A percentile compares a stretch with the other conserved stretches of the same genome.
Evolutionary conservation across 768 basidiomycete genomes (phyloP).

Genomic region (Leccinum olivaceopallidum): DNA sequence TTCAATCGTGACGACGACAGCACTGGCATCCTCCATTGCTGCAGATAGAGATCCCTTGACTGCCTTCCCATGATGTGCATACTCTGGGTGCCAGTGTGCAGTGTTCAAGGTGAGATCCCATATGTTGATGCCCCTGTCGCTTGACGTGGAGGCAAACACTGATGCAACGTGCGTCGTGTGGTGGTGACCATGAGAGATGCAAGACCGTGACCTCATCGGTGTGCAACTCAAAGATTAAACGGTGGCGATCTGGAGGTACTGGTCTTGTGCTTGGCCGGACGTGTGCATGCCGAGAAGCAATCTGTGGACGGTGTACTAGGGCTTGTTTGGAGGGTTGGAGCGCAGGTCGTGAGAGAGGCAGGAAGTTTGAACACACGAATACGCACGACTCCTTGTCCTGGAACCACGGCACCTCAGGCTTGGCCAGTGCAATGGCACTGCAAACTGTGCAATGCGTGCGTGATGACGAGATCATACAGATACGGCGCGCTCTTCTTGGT

Average conservation of each 20-base stretch:
- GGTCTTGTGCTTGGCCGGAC: conserved; percentile 89
- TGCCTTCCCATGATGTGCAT: background rate
- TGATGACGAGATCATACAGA: conserved; percentile 96
- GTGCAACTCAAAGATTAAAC: conserved; percentile 47
- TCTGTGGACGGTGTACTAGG: conserved; percentile 94
- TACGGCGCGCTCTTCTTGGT: conserved; percentile 95
- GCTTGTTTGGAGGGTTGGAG: conserved; percentile 80
- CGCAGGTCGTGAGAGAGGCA: background rate
- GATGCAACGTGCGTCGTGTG: too few relatives aligned
- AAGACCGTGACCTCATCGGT: too few relatives aligned
- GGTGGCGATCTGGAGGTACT: conserved; percentile 93
- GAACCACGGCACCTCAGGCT: conserved; percentile 97
- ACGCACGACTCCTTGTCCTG: conserved; percentile 93
- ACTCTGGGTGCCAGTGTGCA: background rate
- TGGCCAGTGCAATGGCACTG: conserved; percentile 98
- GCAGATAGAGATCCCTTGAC: background rate
- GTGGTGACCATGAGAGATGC: too few relatives aligned
- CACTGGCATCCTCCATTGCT: background rate
- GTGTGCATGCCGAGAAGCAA: conserved; percentile 97
- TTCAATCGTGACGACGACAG: background rate
- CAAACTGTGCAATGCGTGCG: conserved; percentile 94
- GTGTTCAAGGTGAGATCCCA: conserved; percentile 73
- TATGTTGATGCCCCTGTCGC: conserved; percentile 90
- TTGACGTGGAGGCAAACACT: conserved; percentile 40
- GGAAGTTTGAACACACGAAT: background rate